Base-by-base conservation (phyloP, 768 basidiomycete genomes). In the Cyclocybe cylindracea region DNA sequence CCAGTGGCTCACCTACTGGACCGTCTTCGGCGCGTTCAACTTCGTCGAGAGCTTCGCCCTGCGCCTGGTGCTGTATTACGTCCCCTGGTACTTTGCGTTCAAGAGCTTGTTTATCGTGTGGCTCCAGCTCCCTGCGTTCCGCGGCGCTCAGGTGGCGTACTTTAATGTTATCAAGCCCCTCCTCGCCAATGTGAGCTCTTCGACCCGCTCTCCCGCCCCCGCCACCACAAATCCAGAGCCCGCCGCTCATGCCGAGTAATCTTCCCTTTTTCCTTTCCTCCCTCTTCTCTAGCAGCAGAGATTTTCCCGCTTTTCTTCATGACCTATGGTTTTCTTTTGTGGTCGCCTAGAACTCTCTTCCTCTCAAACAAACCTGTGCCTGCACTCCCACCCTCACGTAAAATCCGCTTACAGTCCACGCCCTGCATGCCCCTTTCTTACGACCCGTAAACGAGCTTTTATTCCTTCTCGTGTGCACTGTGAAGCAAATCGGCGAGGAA, bases 1-100 rank as follows among this genome's bases (percentile, higher is more conserved):
- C 63, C 94, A 97, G 73, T 98, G 94, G 94, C 80, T 98, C 65
- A 96, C 95, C 2, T 98, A 98, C 79, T 98, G 96, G 96, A 80
- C 91, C 65, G 82, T 96, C 48, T 95, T 97, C 61, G 94, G 93
- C 48, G 89, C 86, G 71, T 87, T 97, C 82, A 96, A 89, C 77
- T 91, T 97, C 73, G 63, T 91, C 54, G 96, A 98, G 75, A 87
- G 83, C 64, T 80, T 96, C 61, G 91, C 90, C 46, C 77, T 91
- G 57, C 83, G 89, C 46, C 53, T 89, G 54, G 82, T 97, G 54
- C 85, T 98, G 58, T 93, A 95, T 78, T 98, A 94, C 66, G 65
- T 94, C 61, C 91, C 94, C 39, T 94, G 93, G 89, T 98, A 96
- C 70, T 97, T 87, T 67, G 86, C 89, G 40, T 82, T 93, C 81